Base-by-base conservation (phyloP, 2,329 filamentous ascomycete species). In the Fusarium nematophilum region DNA sequence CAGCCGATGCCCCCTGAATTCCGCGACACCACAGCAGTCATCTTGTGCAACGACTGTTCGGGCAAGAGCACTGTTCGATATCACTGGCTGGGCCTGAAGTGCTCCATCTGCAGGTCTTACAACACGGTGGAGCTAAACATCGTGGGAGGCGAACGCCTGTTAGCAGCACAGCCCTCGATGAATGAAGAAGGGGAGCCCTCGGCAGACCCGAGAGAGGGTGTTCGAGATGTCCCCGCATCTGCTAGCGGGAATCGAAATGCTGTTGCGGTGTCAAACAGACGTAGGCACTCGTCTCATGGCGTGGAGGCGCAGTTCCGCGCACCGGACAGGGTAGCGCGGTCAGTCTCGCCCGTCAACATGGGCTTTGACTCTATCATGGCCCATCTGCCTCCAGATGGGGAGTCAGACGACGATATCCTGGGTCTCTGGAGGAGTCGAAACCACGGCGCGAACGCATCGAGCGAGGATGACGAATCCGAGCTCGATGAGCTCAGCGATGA, bases 61-160 rank as follows among this genome's bases (percentile, higher is more conserved):
- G 90, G 91, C 10, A 93, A 93, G 72, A 93, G 90, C 58, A 90
- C 90, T 17, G 92, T 95, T 17, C 84, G 86, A 25, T 99, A 96
- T 72, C 95, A 99, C 76, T 99, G 95, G 92, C 81, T 98, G 5
- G 95, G 95, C 0, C 81, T 97, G 38, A 97, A 96, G 75, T 99
- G 95, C 72, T 88, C 83, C 11, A 86, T 89, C 29, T 91, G 88
- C 69, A 79, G 82, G 34, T 90, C 87, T 3, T 91, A 90, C 68
- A 91, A 91, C 68, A 91, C 88, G 0, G 85, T 83, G 13, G 85
- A 90, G 67, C 74, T 90, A 21, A 84, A 85, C 52, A 85, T 90
- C 31, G 76, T 87, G 25, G 84, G 85, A 29, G 71, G 76, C 10
- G 71, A 71, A 30, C 67, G 60, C 5, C 33, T 51, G 62, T 15